Conservation (phyloP, 2,329 filamentous ascomycete species). For the Coniochaeta ligniaria region DNA sequence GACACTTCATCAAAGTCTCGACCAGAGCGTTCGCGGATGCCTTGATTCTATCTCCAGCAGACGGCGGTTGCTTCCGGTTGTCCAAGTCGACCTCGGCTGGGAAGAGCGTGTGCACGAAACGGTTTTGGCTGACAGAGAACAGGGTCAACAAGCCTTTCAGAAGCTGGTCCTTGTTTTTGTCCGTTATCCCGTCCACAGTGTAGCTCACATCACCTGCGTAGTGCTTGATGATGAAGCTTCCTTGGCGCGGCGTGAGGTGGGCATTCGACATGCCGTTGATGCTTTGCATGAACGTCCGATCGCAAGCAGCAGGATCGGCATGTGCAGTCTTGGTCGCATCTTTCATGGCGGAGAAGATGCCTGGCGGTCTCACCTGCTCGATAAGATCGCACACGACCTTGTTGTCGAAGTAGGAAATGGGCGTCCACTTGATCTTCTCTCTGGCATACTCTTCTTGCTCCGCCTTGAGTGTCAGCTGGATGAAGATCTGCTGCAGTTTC, state of each 20-base stretch:
- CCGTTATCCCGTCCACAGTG: conserved; percentile 91
- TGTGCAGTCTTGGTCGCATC: conserved; percentile 98
- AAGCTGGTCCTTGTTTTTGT: conserved; percentile 98
- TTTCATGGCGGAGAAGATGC: conserved; percentile 92
- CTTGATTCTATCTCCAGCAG: conserved; percentile 94
- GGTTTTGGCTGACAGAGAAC: conserved; percentile 75
- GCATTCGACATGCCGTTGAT: conserved; percentile 87
- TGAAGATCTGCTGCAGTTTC: conserved; percentile 98
- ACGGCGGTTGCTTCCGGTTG: conserved; percentile 88
- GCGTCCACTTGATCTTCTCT: conserved; percentile 97
- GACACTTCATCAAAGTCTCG: conserved; percentile 91
- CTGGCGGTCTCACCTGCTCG: conserved; percentile 81
- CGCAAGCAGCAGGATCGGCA: conserved; percentile 87
- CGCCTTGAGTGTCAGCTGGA: conserved; percentile 90
- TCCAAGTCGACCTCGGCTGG: conserved; percentile 91
- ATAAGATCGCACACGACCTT: conserved; percentile 98
- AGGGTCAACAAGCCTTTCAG: conserved; percentile 89
- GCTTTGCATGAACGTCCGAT: conserved; percentile 91
- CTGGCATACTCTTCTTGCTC: conserved; percentile 96
- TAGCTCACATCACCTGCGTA: conserved; percentile 97
- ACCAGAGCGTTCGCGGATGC: conserved; percentile 91
- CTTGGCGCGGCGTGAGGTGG: conserved; percentile 86
- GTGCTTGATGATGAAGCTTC: conserved; percentile 97
- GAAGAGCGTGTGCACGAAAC: conserved; percentile 83
- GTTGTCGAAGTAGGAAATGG: conserved; percentile 99